Base-by-base conservation (phyloP, 2,329 filamentous ascomycete genomes). In the Colletotrichum australisinense region DNA sequence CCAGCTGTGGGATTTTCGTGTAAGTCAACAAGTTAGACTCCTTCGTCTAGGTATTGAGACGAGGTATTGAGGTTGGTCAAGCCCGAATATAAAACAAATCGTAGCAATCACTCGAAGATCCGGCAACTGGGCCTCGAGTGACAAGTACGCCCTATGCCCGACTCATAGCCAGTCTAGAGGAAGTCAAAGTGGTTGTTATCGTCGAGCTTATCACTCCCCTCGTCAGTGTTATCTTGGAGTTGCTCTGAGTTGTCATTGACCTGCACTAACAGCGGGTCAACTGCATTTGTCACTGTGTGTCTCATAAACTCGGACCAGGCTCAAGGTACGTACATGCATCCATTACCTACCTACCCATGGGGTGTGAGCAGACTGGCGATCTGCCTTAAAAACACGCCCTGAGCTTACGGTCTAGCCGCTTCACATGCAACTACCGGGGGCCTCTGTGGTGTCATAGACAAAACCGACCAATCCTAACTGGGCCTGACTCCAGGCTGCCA, bases 191-290 rank as follows among this genome's bases (percentile, higher is more conserved):
- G 35, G n/a, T 67, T 14, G 38, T 30, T 26, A 16, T 49, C 19
- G 1, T 22, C 16, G 53, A 19, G 24, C 55, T 59, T 32, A 67
- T 67, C 22, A 38, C 38, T 57, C 32, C 14, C 12, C 19, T 63
- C n/a, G 30, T 3, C 22, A 22, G 62, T 16, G 35, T 58, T 52
- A 26, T 67, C 64, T 63, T 38, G 28, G 53, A 60, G 59, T 69
- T 60, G 58, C 14, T 46, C 1, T 49, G 59, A 49, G 38, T 64
- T 57, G 26, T 30, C 38, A 42, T n/a, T 35, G 63, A 60, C 58
- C 38, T 66, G 67, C 62, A 56, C 67, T 73, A 66, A 64, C 69
- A 69, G 67, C 60, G 71, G 67, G 71, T 71, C 49, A 30, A 26
- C 16, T 14, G 19, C 38, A 42, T 42, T 42, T 19, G 38, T 42